phyloP scores from a whole-genome alignment of 2,329 filamentous ascomycete genomes.

The Leptographium procerum region DNA sequence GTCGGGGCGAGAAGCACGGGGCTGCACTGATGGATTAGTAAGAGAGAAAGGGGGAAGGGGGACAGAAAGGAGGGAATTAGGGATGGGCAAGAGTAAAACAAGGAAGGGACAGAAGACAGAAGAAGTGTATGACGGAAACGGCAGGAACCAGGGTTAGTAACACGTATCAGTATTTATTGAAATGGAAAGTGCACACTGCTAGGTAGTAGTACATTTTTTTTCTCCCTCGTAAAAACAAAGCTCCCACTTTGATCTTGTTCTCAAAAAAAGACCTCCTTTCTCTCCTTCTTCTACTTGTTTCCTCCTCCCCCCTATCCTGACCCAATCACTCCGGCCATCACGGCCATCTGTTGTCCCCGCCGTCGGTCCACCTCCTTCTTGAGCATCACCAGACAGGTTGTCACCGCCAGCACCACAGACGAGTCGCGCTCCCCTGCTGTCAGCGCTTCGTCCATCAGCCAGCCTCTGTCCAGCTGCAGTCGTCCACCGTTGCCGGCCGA shows the following conservation, averaged over 20 bases:
- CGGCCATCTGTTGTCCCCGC: constrained; percentile 36
- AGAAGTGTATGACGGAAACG: too few relatives aligned
- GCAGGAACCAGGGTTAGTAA: neutral
- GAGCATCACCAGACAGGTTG: constrained; percentile 48
- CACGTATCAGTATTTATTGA: neutral
- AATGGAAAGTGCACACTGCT: neutral
- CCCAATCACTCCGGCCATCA: constrained; percentile 9
- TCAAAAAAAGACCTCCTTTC: too few relatives aligned
- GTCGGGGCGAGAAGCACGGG: constrained; percentile 18
- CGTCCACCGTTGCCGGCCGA: constrained; percentile 40
- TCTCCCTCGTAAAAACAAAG: too few relatives aligned
- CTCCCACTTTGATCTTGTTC: neutral
- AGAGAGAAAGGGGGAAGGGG: neutral
- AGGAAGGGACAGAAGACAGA: too few relatives aligned
- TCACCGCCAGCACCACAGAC: constrained; percentile 38
- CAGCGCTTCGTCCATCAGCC: constrained; percentile 9
- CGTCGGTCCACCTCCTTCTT: constrained; percentile 54
- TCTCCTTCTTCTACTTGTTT: neutral
- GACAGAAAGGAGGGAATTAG: neutral
- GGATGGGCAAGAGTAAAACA: too few relatives aligned
- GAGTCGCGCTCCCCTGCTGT: constrained; percentile 22
- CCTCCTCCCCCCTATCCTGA: neutral
- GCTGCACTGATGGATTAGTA: constrained; percentile 13
- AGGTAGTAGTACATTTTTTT: neutral
- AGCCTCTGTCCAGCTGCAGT: constrained; percentile 24